These are phyloP conservation scores for Thelonectria blattea DNA, from an alignment of 2,329 filamentous ascomycete genomes.

Conservation along the genomic window DNA sequence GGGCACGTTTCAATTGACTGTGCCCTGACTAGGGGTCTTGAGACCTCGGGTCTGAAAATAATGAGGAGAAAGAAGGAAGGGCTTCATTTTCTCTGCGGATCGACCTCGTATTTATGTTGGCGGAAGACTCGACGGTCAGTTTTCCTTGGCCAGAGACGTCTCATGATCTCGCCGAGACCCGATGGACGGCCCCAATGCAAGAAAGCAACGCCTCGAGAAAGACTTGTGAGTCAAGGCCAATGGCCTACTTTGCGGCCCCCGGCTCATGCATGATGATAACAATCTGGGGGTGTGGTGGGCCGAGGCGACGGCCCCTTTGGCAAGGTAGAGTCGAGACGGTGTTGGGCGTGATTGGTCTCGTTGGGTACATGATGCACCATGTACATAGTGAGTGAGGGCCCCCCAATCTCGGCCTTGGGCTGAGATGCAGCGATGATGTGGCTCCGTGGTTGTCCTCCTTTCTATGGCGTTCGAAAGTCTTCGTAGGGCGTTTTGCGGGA, in stretches of 20 bases:
- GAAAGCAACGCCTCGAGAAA: neutral
- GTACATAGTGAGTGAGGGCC: slow-evolving; percentile 4
- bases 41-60: too few species aligned
- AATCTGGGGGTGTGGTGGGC: neutral
- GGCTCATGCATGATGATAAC: neutral
- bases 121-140: neutral
- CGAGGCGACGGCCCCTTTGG: neutral
- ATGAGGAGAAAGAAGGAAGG: too few species aligned
- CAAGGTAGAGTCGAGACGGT: neutral
- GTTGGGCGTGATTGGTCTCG: slow-evolving; percentile 25
- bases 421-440: slow-evolving; percentile 9
- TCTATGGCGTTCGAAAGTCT: slow-evolving; percentile 11
- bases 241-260: neutral
- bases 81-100: neutral
- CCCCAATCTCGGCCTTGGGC: neutral
- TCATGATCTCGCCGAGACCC: neutral
- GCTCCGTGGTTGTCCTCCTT: slow-evolving; percentile 13
- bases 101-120: neutral
- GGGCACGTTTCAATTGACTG: too few species aligned
- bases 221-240: neutral
- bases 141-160: too few species aligned
- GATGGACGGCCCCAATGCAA: neutral
- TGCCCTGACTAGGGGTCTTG: too few species aligned
- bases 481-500: neutral
- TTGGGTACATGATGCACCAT: neutral